Base-by-base conservation (phyloP, 2,329 filamentous ascomycete species). In the Ophiostoma tasmaniense region DNA sequence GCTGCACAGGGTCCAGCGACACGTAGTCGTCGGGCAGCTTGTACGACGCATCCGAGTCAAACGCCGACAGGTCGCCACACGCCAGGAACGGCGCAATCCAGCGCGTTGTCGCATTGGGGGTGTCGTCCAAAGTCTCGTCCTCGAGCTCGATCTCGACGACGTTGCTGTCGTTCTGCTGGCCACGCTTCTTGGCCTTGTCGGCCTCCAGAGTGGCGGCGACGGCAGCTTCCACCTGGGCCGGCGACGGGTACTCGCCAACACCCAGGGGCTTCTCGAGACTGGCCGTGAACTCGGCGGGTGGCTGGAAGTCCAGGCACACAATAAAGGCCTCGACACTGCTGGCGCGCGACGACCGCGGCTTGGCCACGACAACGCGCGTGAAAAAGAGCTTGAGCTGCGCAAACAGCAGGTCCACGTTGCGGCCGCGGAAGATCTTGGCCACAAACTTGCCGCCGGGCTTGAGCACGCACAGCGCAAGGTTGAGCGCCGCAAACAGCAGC, bases 251-350 rank as follows among this genome's bases (percentile, higher is more conserved):
- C 68, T 81, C 78, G 66, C 78, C 77, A 22, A 22, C 14, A 0
- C 90, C 90, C 0, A 95, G 80, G 1, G 91, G 91, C 74, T 89
- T 87, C 74, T 93, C 89, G 3, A 95, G 80, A 74, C 89, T 93
- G 3, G 91, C 88, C 64, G 84, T 85, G 79, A 93, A 95, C 0
- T 90, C 90, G 17, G 82, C 79, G 0, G 94, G 93, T 3, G 92
- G 93, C 28, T 85, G 83, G 77, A 98, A 99, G 71, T 93, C 91
- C 74, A 96, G 85, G 77, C 95, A 97, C 20, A 99, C 94, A 64
- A 99, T 91, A 74, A 99, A 99, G 0, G 95, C 94, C 78, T 99
- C 95, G 25, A 99, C 89, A 78, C 93, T 97, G 79, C 94, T 98
- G 1, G 94, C 95, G n/a, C 95, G 86, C 75, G 92, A 97, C 72